These are phyloP conservation scores for Athelia psychrophila DNA, from an alignment of 1,284 basidiomycete genomes.

Conservation along the genomic window DNA sequence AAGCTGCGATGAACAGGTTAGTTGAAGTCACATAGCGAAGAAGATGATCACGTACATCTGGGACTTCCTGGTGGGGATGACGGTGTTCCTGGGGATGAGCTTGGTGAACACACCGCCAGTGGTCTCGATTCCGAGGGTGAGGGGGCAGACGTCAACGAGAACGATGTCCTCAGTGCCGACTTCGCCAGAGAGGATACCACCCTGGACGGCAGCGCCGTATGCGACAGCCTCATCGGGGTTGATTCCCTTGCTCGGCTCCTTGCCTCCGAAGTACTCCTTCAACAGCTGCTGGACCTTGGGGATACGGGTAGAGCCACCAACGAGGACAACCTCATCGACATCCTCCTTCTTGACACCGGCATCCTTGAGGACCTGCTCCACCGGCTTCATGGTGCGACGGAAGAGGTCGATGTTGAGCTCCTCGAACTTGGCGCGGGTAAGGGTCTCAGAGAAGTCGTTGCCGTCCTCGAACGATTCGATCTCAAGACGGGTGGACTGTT, in stretches of 20 bases:
- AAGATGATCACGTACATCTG: conserved; percentile 63
- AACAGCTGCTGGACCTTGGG: conserved; percentile 97
- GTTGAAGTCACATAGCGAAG: background rate
- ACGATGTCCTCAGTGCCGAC: conserved; percentile 85
- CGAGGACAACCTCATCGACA: conserved; percentile 88
- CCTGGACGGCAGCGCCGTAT: conserved; percentile 97
- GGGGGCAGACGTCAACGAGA: conserved; percentile 93
- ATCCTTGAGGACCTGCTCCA: conserved; percentile 98
- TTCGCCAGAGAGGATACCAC: conserved; percentile 91
- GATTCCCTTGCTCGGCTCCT: conserved; percentile 91
- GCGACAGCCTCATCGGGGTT: conserved; percentile 97
- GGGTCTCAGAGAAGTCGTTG: conserved; percentile 95
- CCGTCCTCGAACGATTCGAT: conserved; percentile 94
- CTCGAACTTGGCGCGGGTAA: conserved; percentile 98
- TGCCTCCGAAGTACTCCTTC: conserved; percentile 89
- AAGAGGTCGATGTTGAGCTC: conserved; percentile 99
- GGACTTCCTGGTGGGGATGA: conserved; percentile 96
- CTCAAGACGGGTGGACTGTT: conserved; percentile 84
- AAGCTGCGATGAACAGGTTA: conserved; percentile 50
- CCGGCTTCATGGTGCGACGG: conserved; percentile 99
- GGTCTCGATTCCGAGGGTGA: conserved; percentile 97
- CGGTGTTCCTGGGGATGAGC: conserved; percentile 95
- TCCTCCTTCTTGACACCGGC: conserved; percentile 98
- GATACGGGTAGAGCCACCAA: conserved; percentile 98
- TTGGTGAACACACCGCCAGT: conserved; percentile 99